phyloP scores from a whole-genome alignment of 2,329 filamentous ascomycete genomes.

The Phialocephala subalpina region DNA sequence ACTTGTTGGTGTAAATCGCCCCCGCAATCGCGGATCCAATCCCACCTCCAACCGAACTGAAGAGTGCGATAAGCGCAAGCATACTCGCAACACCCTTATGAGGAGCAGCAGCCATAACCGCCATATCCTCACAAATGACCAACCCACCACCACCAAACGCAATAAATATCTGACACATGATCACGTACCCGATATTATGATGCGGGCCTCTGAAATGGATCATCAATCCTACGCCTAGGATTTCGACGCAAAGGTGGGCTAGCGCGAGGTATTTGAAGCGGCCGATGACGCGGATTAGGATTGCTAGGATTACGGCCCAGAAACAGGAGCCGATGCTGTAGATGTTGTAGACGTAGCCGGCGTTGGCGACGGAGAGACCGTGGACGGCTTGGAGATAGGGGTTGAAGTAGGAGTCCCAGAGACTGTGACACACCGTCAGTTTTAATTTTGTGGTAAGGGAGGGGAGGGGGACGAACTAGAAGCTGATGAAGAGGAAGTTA shows the following conservation, averaged over 20 bases:
- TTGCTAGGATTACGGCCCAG: slow-evolving; percentile 52
- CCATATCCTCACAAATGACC: slow-evolving; percentile 66
- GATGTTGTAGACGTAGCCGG: slow-evolving; percentile 59
- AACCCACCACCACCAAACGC: slow-evolving; percentile 64
- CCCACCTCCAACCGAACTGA: slow-evolving; percentile 66
- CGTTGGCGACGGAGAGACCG: slow-evolving; percentile 55
- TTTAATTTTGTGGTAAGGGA: not conserved
- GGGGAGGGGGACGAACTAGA: slow-evolving; percentile 50
- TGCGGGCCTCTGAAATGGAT: slow-evolving; percentile 63
- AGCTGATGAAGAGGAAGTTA: slow-evolving; percentile 55
- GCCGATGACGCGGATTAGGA: slow-evolving; percentile 48
- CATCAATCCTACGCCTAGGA: slow-evolving; percentile 64
- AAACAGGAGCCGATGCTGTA: slow-evolving; percentile 61
- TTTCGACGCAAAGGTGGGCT: slow-evolving; percentile 38
- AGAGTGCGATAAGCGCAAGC: slow-evolving; percentile 67
- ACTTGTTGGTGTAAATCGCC: slow-evolving; percentile 70
- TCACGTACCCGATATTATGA: slow-evolving; percentile 58
- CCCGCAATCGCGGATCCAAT: slow-evolving; percentile 67
- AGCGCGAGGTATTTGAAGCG: slow-evolving; percentile 40
- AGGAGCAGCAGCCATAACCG: slow-evolving; percentile 64
- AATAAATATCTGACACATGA: slow-evolving; percentile 68
- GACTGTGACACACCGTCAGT: slow-evolving; percentile 52
- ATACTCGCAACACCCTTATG: slow-evolving; percentile 69
- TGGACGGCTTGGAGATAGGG: slow-evolving; percentile 63
- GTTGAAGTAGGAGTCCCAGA: slow-evolving; percentile 61